Base-by-base conservation (phyloP, 2,329 filamentous ascomycete species). In the Trematosphaeria pertusa region DNA sequence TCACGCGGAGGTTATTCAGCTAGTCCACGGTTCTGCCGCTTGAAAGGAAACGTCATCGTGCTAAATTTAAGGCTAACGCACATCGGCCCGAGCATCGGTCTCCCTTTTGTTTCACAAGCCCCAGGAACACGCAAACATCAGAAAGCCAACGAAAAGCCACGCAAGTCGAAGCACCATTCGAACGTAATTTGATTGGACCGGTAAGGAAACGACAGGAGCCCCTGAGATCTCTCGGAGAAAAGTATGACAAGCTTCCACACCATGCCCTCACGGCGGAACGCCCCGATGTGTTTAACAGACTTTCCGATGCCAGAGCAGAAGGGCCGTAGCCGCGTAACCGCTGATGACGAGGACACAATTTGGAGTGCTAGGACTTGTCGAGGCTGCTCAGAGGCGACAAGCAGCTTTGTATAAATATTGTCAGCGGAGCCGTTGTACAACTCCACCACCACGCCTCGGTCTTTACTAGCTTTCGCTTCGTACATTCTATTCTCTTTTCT, bases 41-140 rank as follows among this genome's bases (percentile, higher is more conserved):
- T n/a, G n/a, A n/a, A n/a, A n/a, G n/a, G n/a, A n/a, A n/a, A n/a
- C n/a, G n/a, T n/a, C n/a, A n/a, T n/a, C n/a, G n/a, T n/a, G n/a
- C n/a, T n/a, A n/a, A n/a, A n/a, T n/a, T n/a, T n/a, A n/a, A n/a
- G n/a, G n/a, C n/a, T n/a, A 18, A 42, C 39, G 39, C 39, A 31
- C 34, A 15, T 39, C 42, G 35, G 50, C 15, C 41, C 36, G 35
- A 35, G 37, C 21, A 37, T 21, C 37, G 26, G 18, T 20, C 30
- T 43, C 40, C 20, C 38, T 26, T 36, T 40, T 43, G 52, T 52
- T 54, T 54, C 48, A 51, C 46, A 48, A 37, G 36, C 45, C 45
- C 44, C 38, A 46, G 37, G 42, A 30, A 45, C 47, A 54, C 52
- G 52, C 49, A 48, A 21, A 44, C 44, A 26, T 39, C 22, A 17